phyloP scores from a whole-genome alignment of 192 early-diverging fungal genomes.

The Piromyces finnis region DNA sequence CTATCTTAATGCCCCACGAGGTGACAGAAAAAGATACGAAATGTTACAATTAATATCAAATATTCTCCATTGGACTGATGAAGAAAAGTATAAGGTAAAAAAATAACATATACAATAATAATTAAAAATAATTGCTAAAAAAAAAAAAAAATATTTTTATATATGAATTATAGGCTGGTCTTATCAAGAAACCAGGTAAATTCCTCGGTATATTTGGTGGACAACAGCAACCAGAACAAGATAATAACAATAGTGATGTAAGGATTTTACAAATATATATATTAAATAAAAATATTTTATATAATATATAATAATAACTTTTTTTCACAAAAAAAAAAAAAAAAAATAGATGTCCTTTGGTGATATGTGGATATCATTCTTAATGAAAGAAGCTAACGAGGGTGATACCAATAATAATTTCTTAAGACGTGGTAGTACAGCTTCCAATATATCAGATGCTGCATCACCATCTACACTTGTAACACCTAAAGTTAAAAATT shows the following conservation, averaged over 20 bases:
- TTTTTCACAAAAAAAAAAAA: no score
- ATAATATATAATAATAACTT: no score
- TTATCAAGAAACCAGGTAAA: background rate
- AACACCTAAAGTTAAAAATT: background rate
- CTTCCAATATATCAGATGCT: background rate
- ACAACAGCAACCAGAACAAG: background rate
- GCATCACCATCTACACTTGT: background rate
- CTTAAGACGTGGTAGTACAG: background rate
- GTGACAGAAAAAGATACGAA: conserved; percentile 81
- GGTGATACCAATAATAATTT: background rate
- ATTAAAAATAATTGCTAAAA: no score
- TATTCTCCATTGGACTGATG: conserved; percentile 69
- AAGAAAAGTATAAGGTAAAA: conserved; percentile 50
- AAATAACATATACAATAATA: no score
- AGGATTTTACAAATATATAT: background rate
- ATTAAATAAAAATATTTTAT: no score
- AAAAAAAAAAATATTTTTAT: no score
- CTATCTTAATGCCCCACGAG: conserved; percentile 66
- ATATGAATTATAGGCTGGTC: background rate
- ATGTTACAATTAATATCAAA: conserved; percentile 77
- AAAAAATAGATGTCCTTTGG: background rate
- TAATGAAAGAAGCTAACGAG: background rate
- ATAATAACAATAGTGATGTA: background rate
- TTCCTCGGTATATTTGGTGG: background rate
- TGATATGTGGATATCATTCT: background rate